A percentile compares a stretch with the other conserved stretches of the same genome.
phyloP scores from a whole-genome alignment of 352 stramenopile species.

The Globisporangium acanthophoron region DNA sequence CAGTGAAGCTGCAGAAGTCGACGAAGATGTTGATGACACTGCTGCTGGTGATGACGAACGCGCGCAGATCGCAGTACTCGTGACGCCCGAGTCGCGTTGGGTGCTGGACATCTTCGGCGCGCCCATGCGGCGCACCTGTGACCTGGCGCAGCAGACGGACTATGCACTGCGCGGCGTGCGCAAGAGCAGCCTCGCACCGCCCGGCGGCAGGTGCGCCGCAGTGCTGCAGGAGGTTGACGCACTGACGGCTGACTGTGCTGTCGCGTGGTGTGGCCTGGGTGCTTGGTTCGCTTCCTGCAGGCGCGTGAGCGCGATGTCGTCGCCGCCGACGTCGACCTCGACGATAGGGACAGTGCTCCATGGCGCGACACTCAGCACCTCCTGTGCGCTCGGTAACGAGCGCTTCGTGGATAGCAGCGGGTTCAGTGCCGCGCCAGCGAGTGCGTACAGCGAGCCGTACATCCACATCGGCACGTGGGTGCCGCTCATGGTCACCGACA shows the following conservation, averaged over 20 bases:
- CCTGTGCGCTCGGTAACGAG: slow-evolving; percentile 32
- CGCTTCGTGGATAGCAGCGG: slow-evolving; percentile 1
- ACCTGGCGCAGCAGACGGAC: slow-evolving; percentile 55
- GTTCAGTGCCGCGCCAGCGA: background rate
- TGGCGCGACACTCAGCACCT: background rate
- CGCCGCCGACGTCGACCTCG: slow-evolving; percentile 7
- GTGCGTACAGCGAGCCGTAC: slow-evolving; percentile 54
- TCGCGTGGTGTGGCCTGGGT: background rate
- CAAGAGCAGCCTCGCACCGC: slow-evolving; percentile 17
- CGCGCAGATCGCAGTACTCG: slow-evolving; percentile 15
- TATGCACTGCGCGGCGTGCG: slow-evolving; percentile 45
- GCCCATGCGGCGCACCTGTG: slow-evolving; percentile 39
- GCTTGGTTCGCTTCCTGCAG: slow-evolving; percentile 2
- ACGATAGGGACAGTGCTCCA: slow-evolving; percentile 1
- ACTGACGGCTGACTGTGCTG: background rate
- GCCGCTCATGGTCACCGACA: slow-evolving; percentile 53
- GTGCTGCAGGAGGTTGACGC: background rate
- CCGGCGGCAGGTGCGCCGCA: slow-evolving; percentile 7
- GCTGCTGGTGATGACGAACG: slow-evolving; percentile 3
- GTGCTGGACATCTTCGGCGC: slow-evolving; percentile 73
- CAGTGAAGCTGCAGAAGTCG: background rate
- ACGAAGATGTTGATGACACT: background rate
- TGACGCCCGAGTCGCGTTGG: slow-evolving; percentile 49
- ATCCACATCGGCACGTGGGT: slow-evolving; percentile 77
- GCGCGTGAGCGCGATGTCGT: slow-evolving; percentile 18